Base-by-base conservation (phyloP, 2,329 filamentous ascomycete species). In the Fusarium sulawesiense region DNA sequence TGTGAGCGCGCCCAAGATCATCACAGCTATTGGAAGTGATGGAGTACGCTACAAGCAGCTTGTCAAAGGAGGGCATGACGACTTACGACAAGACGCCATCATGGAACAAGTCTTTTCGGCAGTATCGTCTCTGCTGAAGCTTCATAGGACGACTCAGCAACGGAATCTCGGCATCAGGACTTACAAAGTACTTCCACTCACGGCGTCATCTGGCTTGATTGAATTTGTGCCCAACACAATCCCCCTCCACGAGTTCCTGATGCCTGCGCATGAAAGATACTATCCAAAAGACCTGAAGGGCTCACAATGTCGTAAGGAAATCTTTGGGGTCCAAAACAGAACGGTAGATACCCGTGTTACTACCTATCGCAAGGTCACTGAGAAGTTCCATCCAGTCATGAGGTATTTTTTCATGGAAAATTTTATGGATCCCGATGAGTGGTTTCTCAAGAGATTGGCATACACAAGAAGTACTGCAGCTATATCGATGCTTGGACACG, bases 81-180 rank as follows among this genome's bases (percentile, higher is more conserved):
- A 99, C 77, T 87, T 99, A 14, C 92, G 97, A 11, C 96, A 99
- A 82, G 96, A 99, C 76, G 93, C 95, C 46, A 99, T 89, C 84
- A 99, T 99, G 97, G 97, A 99, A 80, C 96, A 99, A 80, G 96
- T 99, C 2, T 99, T 99, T 78, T 93, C 94, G 62, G 94, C 97
- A 80, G 96, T 98, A 23, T 98, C 94, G 61, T 92, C 93, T 54
- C 88, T 99, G 23, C 84, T 99, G 27, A 92, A 93, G 77, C 91
- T 93, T 50, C 94, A 98, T 78, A 91, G 93, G 58, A 88, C 91
- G 14, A 98, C 96, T 4, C 91, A 94, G 41, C 94, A 97, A 76
- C 91, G 96, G 8, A 93, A 93, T 69, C 85, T 99, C 13, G 93
- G 92, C 11, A 97, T 99, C 76, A 88, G 97, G 61, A 98, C 96